Base-by-base conservation (phyloP, 306 rosid genomes). In the Gastrolobium bilobum region DNA sequence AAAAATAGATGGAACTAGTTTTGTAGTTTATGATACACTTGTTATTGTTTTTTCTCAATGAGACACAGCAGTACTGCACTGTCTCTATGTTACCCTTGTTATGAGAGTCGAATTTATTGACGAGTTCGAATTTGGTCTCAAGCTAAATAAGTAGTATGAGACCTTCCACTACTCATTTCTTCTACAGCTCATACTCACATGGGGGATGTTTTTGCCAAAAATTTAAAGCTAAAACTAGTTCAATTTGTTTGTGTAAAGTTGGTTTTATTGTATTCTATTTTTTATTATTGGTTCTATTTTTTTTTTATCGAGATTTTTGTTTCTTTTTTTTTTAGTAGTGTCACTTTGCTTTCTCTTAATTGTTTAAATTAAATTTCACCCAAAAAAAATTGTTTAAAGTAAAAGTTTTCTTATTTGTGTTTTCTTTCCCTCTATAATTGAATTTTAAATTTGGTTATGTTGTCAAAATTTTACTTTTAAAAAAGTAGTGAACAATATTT, bases 1-100 rank as follows among this genome's bases (percentile, higher is more conserved):
- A 75, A 39, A 44, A 29, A 37, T 10, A 73, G 79, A 71, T 67
- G 77, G 53, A 57, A 56, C 72, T 10, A 65, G 74, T 67, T 80
- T 77, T 86, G 84, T 87, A 82, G 88, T 39, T 80, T 66, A 66
- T 83, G 75, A 71, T 80, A 37, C 68, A 46, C 73, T n/a, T 81
- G 62, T 80, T 51, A 10, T 33, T 63, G 14, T 69, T 74, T 62
- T 30, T 79, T 72, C 10, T 3, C 60, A 20, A 42, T 72, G 58
- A 57, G 77, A 82, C 59, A 38, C 76, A 37, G 26, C 56, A 48
- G 10, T 48, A 38, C 76, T 30, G 26, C 56, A 48, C n/a, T 48
- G 63, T 53, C 39, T 73, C 14, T 62, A 4, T 65, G 67, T 58
- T 20, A 66, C 48, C 62, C 40, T 13, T 79, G 68, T 76, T 71